Conservation (phyloP, 2,329 filamentous ascomycete species). For the Fusarium sororula region DNA sequence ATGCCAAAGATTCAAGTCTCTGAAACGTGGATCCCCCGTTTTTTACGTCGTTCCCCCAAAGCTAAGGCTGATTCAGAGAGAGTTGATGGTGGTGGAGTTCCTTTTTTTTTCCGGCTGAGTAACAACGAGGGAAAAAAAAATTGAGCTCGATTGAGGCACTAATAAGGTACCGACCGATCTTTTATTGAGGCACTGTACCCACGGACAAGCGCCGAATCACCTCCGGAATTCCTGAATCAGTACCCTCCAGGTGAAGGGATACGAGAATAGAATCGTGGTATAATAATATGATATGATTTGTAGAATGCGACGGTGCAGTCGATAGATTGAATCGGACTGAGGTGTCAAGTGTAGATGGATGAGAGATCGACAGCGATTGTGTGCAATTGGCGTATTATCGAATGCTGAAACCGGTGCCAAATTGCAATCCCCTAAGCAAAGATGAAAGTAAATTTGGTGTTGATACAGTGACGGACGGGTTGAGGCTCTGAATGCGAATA, state of each 20-base stretch:
- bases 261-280: neutral
- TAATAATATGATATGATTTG: neutral
- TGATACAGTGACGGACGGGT: neutral
- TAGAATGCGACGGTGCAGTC: neutral
- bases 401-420: neutral
- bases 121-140: slow-evolving; percentile 29
- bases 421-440: neutral
- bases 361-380: neutral
- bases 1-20: neutral
- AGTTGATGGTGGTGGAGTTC: slow-evolving; percentile 19
- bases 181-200: slow-evolving; percentile 13
- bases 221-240: slow-evolving; percentile 11
- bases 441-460: neutral
- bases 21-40: neutral
- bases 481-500: neutral
- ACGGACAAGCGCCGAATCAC: slow-evolving; percentile 31
- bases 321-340: neutral
- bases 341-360: neutral
- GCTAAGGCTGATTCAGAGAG: neutral
- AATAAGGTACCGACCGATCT: neutral
- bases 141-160: slow-evolving; percentile 30
- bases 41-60: neutral
- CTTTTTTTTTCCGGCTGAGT: slow-evolving; percentile 40
- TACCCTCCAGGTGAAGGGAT: neutral
- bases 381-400: neutral